Evolutionary conservation across 2,329 filamentous ascomycete genomes (phyloP).

Genomic region (Pochonia chlamydosporia): DNA sequence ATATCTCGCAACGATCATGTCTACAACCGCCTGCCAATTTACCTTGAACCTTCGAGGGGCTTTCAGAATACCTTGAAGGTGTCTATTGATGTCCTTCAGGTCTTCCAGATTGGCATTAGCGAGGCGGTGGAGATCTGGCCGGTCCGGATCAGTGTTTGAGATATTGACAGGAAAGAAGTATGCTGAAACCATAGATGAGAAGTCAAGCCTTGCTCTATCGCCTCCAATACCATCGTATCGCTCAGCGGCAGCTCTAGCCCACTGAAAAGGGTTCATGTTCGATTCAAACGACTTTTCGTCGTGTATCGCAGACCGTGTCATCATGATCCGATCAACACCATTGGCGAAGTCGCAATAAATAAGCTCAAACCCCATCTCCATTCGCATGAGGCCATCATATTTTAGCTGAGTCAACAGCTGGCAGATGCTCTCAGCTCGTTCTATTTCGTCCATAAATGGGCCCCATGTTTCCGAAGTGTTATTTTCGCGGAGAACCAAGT

Average conservation of each 20-base stretch:
- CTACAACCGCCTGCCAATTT: slow-evolving; percentile 62
- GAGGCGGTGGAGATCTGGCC: slow-evolving; percentile 28
- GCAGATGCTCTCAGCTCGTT: slow-evolving; percentile 52
- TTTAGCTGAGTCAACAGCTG: slow-evolving; percentile 45
- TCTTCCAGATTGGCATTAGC: slow-evolving; percentile 21
- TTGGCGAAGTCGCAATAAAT: slow-evolving; percentile 58
- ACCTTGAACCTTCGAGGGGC: slow-evolving; percentile 25
- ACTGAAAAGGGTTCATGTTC: slow-evolving; percentile 30
- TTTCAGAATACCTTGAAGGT: slow-evolving; percentile 38
- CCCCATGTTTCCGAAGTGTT: slow-evolving; percentile 6
- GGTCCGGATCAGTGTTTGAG: slow-evolving; percentile 31
- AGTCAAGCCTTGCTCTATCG: slow-evolving; percentile 38
- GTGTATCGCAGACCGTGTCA: slow-evolving; percentile 8
- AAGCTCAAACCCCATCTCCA: slow-evolving; percentile 66
- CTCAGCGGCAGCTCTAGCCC: slow-evolving; percentile 33
- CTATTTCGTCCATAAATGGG: slow-evolving; percentile 35
- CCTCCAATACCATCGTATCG: slow-evolving; percentile 41
- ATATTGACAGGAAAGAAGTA: slow-evolving; percentile 46
- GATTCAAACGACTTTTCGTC: not conserved
- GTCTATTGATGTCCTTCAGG: slow-evolving; percentile 29
- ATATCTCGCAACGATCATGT: slow-evolving; percentile 61
- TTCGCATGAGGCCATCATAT: slow-evolving; percentile 60
- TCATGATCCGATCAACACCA: slow-evolving; percentile 30
- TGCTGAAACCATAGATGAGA: slow-evolving; percentile 44
- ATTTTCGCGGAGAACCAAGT: slow-evolving; percentile 49